Conservation (phyloP, 2,329 filamentous ascomycete species). For the Grosmannia penicillata region DNA sequence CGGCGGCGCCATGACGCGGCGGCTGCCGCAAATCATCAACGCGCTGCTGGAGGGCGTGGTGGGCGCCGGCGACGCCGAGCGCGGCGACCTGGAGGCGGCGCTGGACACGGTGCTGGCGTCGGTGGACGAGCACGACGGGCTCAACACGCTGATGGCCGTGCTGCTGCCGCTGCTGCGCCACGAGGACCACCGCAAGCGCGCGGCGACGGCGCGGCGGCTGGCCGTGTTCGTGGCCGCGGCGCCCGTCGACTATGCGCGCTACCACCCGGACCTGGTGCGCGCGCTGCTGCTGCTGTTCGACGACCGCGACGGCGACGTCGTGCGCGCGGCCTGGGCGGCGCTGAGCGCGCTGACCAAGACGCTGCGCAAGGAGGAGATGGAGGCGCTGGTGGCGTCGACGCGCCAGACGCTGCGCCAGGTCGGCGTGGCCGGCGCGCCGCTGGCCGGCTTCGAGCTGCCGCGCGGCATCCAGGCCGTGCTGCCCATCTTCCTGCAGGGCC, state of each 20-base stretch:
- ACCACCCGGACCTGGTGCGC: slow-evolving; percentile 90
- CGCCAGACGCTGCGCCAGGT: slow-evolving; percentile 76
- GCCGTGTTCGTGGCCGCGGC: slow-evolving; percentile 72
- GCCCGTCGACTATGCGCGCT: slow-evolving; percentile 81
- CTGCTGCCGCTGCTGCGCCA: slow-evolving; percentile 80
- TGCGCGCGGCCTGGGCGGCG: slow-evolving; percentile 81
- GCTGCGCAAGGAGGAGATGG: slow-evolving; percentile 96
- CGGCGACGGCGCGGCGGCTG: slow-evolving; percentile 63
- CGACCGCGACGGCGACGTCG: slow-evolving; percentile 67
- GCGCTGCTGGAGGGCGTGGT: slow-evolving; percentile 89
- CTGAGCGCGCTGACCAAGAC: slow-evolving; percentile 77
- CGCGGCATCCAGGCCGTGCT: slow-evolving; percentile 96
- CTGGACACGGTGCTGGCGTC: slow-evolving; percentile 85
- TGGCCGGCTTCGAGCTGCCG: slow-evolving; percentile 79
- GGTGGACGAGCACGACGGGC: slow-evolving; percentile 88
- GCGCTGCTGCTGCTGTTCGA: slow-evolving; percentile 85
- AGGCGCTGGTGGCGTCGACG: slow-evolving; percentile 74
- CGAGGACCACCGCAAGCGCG: slow-evolving; percentile 75
- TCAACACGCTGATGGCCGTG: slow-evolving; percentile 92
- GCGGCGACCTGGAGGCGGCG: slow-evolving; percentile 57
- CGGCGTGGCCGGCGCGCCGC: slow-evolving; percentile 68
- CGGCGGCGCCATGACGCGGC: slow-evolving; percentile 76
- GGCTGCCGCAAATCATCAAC: slow-evolving; percentile 80
- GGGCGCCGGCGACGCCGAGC: slow-evolving; percentile 48
- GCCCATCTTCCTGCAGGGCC: slow-evolving; percentile 91